A percentile compares a stretch with the other conserved stretches of the same genome.
Evolutionary conservation across 345 rosid species (phyloP).

Genomic region (Streptanthus diversifolius): DNA sequence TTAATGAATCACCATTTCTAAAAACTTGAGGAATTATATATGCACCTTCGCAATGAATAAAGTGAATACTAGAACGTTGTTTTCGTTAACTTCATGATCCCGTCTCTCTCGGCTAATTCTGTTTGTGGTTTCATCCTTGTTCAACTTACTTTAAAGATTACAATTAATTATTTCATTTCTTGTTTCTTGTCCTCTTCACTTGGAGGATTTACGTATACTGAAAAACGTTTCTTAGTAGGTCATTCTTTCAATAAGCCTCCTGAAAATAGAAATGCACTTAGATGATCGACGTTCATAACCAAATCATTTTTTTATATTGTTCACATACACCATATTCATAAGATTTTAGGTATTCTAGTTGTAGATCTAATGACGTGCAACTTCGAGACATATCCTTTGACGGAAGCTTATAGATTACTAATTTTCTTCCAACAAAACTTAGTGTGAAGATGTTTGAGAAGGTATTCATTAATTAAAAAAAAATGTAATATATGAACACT

Average conservation of each 20-base stretch:
- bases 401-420: background rate
- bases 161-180: background rate
- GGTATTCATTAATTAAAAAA: background rate
- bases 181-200: background rate
- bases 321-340: background rate
- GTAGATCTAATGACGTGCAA: background rate
- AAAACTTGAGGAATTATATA: background rate
- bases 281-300: background rate
- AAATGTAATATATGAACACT: background rate
- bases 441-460: background rate
- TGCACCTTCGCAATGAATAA: background rate
- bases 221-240: background rate
- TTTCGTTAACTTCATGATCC: background rate
- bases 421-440: background rate
- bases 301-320: background rate
- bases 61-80: background rate
- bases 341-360: background rate
- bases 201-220: background rate
- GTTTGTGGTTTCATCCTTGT: conserved; percentile 1
- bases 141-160: background rate
- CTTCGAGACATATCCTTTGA: background rate
- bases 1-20: background rate
- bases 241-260: background rate
- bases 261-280: background rate
- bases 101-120: background rate